These are phyloP conservation scores for Conoideocrella luteorostrata DNA, from an alignment of 2,329 filamentous ascomycete genomes.

Conservation along the genomic window DNA sequence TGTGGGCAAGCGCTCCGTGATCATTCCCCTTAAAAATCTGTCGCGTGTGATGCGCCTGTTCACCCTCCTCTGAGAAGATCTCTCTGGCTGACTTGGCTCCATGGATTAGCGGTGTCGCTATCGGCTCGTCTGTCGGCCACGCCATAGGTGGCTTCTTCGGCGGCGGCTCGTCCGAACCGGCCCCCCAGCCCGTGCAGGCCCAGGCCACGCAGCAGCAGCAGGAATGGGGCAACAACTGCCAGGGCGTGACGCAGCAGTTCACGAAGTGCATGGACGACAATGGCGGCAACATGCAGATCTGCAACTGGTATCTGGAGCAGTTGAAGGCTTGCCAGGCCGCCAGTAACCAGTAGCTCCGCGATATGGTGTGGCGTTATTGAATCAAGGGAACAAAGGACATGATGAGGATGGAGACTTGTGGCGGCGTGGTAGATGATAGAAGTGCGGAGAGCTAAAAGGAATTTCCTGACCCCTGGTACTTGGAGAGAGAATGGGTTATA, in stretches of 20 bases:
- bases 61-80: too few relatives aligned
- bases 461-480: too few relatives aligned
- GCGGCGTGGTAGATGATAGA: background rate
- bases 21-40: too few relatives aligned
- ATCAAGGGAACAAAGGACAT: too few relatives aligned
- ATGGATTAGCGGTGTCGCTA: slow-evolving; percentile 74
- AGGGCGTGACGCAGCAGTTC: slow-evolving; percentile 74
- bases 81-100: background rate
- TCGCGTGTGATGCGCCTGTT: too few relatives aligned
- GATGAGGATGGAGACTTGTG: too few relatives aligned
- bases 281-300: slow-evolving; percentile 88
- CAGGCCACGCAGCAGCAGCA: slow-evolving; percentile 45
- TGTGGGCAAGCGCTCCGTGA: too few relatives aligned
- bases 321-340: slow-evolving; percentile 83
- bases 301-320: slow-evolving; percentile 97
- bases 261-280: slow-evolving; percentile 96
- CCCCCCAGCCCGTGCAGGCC: slow-evolving; percentile 41
- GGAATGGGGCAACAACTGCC: slow-evolving; percentile 60
- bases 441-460: too few relatives aligned
- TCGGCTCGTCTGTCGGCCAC: slow-evolving; percentile 92
- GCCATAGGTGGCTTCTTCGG: slow-evolving; percentile 85
- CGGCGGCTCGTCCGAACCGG: slow-evolving; percentile 58
- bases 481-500: too few relatives aligned
- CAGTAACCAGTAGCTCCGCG: slow-evolving; percentile 65
- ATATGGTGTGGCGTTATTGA: too few relatives aligned